These are phyloP conservation scores for Didymella lethalis DNA, from an alignment of 2,329 filamentous ascomycete species.

Conservation along the genomic window DNA sequence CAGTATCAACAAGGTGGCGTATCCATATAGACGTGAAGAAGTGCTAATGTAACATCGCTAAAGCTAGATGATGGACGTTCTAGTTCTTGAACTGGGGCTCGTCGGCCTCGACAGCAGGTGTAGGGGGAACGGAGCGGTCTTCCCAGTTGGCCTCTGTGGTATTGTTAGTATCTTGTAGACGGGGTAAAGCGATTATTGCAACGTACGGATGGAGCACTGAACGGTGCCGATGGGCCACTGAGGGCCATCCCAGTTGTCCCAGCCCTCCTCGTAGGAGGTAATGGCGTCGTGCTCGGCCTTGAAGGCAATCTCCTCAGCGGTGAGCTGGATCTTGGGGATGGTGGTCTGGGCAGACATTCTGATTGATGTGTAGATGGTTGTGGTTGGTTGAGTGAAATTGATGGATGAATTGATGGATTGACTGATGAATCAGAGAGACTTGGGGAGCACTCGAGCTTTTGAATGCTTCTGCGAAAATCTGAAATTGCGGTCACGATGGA, in stretches of 20 bases:
- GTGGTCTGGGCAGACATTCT: conserved; percentile 22
- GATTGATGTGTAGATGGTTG: conserved; percentile 5
- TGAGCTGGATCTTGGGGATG: conserved; percentile 20
- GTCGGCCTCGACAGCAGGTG: conserved; percentile 22
- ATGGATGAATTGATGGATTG: conserved; percentile 15
- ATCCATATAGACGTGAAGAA: conserved; percentile 23
- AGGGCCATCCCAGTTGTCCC: conserved; percentile 39
- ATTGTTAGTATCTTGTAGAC: conserved; percentile 5
- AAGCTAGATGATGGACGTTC: conserved; percentile 9
- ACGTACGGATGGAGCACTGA: conserved; percentile 36
- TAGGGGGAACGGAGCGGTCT: conserved; percentile 20
- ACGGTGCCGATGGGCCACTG: conserved; percentile 34
- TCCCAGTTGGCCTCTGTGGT: conserved; percentile 22
- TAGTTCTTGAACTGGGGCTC: conserved; percentile 25
- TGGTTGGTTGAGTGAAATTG: conserved; percentile 7
- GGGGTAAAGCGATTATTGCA: neutral
- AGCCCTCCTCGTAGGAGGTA: conserved; percentile 38
- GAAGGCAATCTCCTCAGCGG: conserved; percentile 29
- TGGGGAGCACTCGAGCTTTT: conserved; percentile 17
- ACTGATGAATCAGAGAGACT: conserved; percentile 9
- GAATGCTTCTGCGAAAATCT: conserved; percentile 21
- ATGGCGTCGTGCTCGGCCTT: conserved; percentile 36
- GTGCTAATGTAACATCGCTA: conserved; percentile 15
- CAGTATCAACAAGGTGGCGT: conserved; percentile 20
- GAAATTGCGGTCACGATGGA: conserved; percentile 22